Conservation (phyloP, 2,329 filamentous ascomycete species). For the Thielaviopsis musarum region DNA sequence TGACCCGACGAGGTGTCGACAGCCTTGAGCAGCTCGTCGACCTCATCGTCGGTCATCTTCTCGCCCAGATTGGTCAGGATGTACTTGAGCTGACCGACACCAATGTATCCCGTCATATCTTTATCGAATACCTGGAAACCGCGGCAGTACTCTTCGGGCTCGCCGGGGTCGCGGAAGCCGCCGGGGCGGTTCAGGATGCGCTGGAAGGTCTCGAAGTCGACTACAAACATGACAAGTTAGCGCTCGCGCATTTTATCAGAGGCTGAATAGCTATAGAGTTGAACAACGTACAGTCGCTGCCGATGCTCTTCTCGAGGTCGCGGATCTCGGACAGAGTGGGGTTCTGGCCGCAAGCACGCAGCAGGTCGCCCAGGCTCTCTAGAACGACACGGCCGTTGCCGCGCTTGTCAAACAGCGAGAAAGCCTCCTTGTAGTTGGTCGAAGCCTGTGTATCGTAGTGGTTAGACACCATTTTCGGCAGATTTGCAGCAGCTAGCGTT, state of each 20-base stretch:
- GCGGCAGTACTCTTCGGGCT: constrained; percentile 95
- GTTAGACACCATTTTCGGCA: constrained; percentile 25
- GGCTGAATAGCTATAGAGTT: not conserved
- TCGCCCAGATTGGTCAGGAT: constrained; percentile 95
- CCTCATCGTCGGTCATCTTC: constrained; percentile 98
- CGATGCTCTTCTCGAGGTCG: constrained; percentile 80
- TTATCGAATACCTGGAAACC: constrained; percentile 99
- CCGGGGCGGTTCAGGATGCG: constrained; percentile 94
- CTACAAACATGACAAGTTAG: constrained; percentile 27
- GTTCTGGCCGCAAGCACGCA: constrained; percentile 95
- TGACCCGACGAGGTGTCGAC: constrained; percentile 92
- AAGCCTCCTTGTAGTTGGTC: constrained; percentile 99
- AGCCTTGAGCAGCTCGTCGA: constrained; percentile 95
- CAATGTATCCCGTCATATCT: constrained; percentile 95
- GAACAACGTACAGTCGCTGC: constrained; percentile 65
- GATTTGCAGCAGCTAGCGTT: not conserved
- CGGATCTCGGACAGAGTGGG: constrained; percentile 84
- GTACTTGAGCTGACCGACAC: constrained; percentile 93
- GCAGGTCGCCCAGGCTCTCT: constrained; percentile 77
- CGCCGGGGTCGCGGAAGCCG: constrained; percentile 94
- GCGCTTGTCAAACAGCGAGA: constrained; percentile 98
- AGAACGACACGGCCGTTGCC: constrained; percentile 82
- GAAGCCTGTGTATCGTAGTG: constrained; percentile 43
- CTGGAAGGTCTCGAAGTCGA: constrained; percentile 95
- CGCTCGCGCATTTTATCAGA: not conserved